Base-by-base conservation (phyloP, 1,139 yeast genomes). In the Magnusiomyces tetraspermus region DNA sequence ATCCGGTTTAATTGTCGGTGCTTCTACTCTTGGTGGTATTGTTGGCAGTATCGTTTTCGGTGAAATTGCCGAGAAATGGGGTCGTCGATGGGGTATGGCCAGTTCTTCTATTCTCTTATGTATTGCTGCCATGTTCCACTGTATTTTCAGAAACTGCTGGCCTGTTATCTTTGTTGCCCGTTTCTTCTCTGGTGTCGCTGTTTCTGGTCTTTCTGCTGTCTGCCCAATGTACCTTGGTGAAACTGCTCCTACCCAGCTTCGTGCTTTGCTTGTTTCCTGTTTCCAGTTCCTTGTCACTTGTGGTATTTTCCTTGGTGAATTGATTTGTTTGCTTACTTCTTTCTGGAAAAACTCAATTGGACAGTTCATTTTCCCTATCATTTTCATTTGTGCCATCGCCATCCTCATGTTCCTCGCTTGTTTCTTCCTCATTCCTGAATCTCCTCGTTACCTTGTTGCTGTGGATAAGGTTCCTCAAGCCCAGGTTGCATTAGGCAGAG, bases 191-290 rank as follows among this genome's bases (percentile, higher is more conserved):
- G 83, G 83, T 48, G 66, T 82, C 53, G 86, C 85, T 64, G 85
- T 84, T 53, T 90, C 90, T 61, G 75, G 76, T 44, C 77, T 83
- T 40, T 76, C 88, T 21, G 83, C 85, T 42, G 71, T 80, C 51
- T 76, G 79, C 53, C 87, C 88, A 45, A 70, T 83, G 67, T 83
- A 83, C 67, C 82, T 82, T 70, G 76, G 85, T 55, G 90, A 84
- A 70, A 75, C 82, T 58, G 77, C 88, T 40, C 90, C 90, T 55
- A 80, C 76, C 65, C 75, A 76, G 60, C 71, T 82, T 56, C 77
- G 92, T 71, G 90, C 90, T 66, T 78, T 87, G 31, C 54, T 72
- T 40, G 87, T 83, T 48, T 77, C 82, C 46, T 76, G 83, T 59
- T 83, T 80, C 74, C 88, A 84, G 69, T 76, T 80, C 63, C 76